These are phyloP conservation scores for Haematococcus sp. DNA, from an alignment of 139 green algal genomes.

Conservation along the genomic window DNA sequence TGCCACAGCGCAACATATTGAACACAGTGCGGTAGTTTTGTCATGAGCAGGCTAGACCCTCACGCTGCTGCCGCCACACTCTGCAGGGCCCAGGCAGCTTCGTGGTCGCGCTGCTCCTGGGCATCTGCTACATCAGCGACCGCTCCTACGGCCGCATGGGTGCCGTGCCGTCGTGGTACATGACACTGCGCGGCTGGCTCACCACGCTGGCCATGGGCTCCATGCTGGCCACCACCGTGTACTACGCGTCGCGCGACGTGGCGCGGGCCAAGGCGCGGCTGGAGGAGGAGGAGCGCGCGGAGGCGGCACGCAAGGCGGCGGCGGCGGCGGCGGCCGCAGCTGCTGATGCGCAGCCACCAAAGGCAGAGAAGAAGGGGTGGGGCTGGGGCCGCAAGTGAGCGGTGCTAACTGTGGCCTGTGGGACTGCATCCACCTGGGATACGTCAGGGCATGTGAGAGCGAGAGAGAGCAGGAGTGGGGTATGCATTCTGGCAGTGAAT, in stretches of 20 bases:
- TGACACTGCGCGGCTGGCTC: conserved; percentile 35
- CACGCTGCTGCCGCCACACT: not conserved
- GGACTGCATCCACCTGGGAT: no score
- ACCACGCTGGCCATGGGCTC: conserved; percentile 31
- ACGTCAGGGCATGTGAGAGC: no score
- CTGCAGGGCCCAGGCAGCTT: conserved; percentile 29
- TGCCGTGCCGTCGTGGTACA: conserved; percentile 23
- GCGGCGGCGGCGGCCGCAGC: not conserved
- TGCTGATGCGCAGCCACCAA: not conserved
- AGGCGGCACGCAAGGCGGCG: not conserved
- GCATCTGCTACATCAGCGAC: conserved; percentile 16
- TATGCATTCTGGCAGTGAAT: no score
- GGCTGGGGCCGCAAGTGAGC: no score
- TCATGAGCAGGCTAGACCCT: no score
- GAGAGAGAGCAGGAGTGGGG: no score
- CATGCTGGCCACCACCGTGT: conserved; percentile 28
- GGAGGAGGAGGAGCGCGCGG: conserved; percentile 10
- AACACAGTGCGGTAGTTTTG: no score
- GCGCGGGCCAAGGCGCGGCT: conserved; percentile 4
- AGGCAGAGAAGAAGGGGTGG: no score
- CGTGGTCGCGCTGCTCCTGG: conserved; percentile 32
- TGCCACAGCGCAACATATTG: no score
- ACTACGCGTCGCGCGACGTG: conserved; percentile 12
- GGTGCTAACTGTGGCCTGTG: no score
- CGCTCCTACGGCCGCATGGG: not conserved